These are phyloP conservation scores for Yarrowia osloensis DNA, from an alignment of 805 yeast species.

Conservation along the genomic window DNA sequence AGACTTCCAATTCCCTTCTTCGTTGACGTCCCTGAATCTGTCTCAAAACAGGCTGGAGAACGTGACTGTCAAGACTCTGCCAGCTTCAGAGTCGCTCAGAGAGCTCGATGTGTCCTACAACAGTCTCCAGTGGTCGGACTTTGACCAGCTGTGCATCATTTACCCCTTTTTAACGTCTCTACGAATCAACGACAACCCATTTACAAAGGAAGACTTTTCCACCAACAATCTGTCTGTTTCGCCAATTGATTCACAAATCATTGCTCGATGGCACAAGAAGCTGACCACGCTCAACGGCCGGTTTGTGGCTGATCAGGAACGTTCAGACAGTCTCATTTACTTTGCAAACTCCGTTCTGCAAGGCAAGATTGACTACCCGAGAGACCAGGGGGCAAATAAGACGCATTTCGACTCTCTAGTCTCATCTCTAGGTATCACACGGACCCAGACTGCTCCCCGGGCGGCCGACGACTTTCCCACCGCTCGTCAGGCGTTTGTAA, in stretches of 20 bases:
- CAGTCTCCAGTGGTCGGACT: conserved; percentile 2
- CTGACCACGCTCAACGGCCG: neutral
- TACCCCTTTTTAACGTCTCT: neutral
- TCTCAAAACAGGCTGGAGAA: neutral
- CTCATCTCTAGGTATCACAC: neutral
- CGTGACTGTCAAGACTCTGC: neutral
- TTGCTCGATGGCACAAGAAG: neutral
- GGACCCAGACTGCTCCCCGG: neutral
- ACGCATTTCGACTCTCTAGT: neutral
- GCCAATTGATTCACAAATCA: conserved; percentile 10
- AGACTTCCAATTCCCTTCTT: neutral
- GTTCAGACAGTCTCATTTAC: neutral
- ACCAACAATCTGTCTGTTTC: conserved; percentile 1
- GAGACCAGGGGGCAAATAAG: neutral
- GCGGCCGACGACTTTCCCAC: neutral
- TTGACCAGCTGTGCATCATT: neutral
- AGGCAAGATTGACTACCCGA: conserved; percentile 1
- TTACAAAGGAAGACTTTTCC: conserved; percentile 3
- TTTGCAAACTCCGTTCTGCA: conserved; percentile 8
- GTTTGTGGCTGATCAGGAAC: neutral
- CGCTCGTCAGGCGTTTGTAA: conserved; percentile 7
- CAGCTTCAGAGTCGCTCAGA: neutral
- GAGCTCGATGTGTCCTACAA: conserved; percentile 1
- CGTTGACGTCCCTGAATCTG: neutral
- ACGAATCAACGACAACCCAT: conserved; percentile 13